Evolutionary conservation across 257 asterid genomes (phyloP).

Genomic region (Solanum pennellii): DNA sequence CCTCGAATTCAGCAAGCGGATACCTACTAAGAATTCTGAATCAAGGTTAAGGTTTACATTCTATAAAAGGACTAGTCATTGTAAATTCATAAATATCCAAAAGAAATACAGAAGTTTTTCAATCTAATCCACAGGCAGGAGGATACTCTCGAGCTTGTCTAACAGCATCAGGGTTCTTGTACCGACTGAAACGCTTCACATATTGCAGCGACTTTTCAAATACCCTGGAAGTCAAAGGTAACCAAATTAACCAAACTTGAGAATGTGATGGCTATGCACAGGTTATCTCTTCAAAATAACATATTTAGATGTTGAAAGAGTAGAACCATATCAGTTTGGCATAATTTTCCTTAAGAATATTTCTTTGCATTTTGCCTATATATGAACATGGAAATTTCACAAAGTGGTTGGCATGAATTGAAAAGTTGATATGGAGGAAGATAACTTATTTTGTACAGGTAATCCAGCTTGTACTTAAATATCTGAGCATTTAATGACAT

Average conservation of each 20-base stretch:
- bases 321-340: background rate
- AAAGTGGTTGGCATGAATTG: background rate
- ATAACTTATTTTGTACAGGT: background rate
- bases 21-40: conserved; percentile 74
- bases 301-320: background rate
- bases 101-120: background rate
- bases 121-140: background rate
- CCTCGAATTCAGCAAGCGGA: conserved; percentile 95
- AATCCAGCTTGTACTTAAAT: background rate
- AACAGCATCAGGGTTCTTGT: conserved; percentile 94
- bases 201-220: conserved; percentile 96
- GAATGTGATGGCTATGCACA: background rate
- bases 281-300: background rate
- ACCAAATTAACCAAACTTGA: background rate
- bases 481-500: background rate
- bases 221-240: conserved; percentile 42
- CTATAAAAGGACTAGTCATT: background rate
- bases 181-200: conserved; percentile 97
- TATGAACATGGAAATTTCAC: background rate
- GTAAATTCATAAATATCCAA: background rate
- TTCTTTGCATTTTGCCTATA: background rate
- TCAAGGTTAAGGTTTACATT: conserved; percentile 24
- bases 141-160: conserved; percentile 99
- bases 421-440: background rate
- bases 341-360: background rate